phyloP scores from a whole-genome alignment of 768 basidiomycete genomes.

The Suillus brevipes region DNA sequence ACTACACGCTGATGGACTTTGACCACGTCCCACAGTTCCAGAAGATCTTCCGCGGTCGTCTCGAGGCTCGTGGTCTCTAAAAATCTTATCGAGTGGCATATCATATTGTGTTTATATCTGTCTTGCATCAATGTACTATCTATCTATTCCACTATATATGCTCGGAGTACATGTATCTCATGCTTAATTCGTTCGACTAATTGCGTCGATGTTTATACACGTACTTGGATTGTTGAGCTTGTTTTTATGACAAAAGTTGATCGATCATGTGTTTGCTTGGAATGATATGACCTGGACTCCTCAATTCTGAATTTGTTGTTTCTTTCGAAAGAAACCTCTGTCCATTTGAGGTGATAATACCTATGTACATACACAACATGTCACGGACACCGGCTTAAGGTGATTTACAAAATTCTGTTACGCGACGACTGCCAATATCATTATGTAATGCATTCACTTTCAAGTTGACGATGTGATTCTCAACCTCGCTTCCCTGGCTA shows the following conservation, averaged over 20 bases:
- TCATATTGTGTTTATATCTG: background rate
- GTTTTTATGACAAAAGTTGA: background rate
- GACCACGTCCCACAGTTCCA: slow-evolving; percentile 33
- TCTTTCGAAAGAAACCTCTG: background rate
- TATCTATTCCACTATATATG: background rate
- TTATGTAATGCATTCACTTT: too few species aligned
- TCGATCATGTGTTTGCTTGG: background rate
- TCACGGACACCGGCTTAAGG: too few species aligned
- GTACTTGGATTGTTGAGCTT: background rate
- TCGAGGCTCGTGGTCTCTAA: slow-evolving; percentile 28
- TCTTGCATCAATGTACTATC: background rate
- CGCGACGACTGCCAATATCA: too few species aligned
- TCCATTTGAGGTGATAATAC: background rate
- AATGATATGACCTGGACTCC: background rate
- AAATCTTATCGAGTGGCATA: background rate
- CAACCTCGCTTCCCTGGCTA: too few species aligned
- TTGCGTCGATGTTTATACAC: background rate
- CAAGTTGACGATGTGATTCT: too few species aligned
- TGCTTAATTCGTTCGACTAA: background rate
- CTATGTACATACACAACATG: too few species aligned
- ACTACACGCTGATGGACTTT: slow-evolving; percentile 33
- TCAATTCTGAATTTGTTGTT: background rate
- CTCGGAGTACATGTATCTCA: background rate
- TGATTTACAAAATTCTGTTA: too few species aligned
- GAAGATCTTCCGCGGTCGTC: slow-evolving; percentile 28